A percentile compares a stretch with the other conserved stretches of the same genome.
phyloP scores from a whole-genome alignment of 192 early-diverging fungal species.

The Backusella parvicylindrica region DNA sequence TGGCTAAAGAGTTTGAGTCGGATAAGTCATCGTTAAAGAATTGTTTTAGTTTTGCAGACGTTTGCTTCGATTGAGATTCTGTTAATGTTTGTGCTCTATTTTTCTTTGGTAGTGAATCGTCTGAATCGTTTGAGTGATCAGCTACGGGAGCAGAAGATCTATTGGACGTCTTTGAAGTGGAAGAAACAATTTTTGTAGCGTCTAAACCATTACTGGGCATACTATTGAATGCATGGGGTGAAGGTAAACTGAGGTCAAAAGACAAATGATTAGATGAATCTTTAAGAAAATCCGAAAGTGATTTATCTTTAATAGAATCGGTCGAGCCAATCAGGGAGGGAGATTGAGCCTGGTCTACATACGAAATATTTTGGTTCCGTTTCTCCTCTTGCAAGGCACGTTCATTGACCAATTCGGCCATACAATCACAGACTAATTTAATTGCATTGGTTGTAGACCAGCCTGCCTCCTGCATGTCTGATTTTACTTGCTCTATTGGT shows the following conservation, averaged over 20 bases:
- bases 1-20: constrained; percentile 67
- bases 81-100: not conserved
- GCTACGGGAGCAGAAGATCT: constrained; percentile 2
- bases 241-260: not conserved
- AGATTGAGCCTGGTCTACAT: not conserved
- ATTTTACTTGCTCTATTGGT: not conserved
- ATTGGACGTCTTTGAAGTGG: not conserved
- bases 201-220: constrained; percentile 2
- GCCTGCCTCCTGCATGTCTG: not conserved
- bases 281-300: constrained; percentile 3
- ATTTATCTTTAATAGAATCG: not conserved
- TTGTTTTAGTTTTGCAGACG: constrained; percentile 46
- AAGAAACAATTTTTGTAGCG: constrained; percentile 4
- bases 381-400: not conserved
- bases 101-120: not conserved
- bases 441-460: constrained; percentile 11
- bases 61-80: constrained; percentile 5
- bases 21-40: constrained; percentile 60
- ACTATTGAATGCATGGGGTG: constrained; percentile 3
- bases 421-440: constrained; percentile 11
- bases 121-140: not conserved
- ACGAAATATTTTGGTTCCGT: not conserved
- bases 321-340: not conserved
- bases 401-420: constrained; percentile 2
- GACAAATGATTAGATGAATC: constrained; percentile 1